Conservation (phyloP, 2,329 filamentous ascomycete species). For the Microascus cirrosus region DNA sequence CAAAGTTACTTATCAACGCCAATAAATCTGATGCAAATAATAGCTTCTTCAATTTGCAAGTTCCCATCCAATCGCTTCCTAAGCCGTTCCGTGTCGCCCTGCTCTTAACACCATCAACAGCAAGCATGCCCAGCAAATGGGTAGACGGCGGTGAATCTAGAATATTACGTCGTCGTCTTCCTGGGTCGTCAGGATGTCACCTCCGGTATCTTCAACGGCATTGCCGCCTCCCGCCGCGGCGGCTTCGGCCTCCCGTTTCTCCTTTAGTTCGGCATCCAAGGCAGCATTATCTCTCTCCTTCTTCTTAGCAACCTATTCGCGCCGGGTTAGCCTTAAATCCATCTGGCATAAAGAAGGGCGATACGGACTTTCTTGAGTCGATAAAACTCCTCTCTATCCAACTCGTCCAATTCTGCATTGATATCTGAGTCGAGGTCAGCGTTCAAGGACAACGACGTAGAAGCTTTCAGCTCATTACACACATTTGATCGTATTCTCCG, state of each 20-base stretch:
- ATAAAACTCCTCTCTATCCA: slow-evolving; percentile 97
- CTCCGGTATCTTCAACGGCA: slow-evolving; percentile 17
- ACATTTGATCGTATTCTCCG: slow-evolving; percentile 99
- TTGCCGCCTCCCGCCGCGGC: slow-evolving; percentile 11
- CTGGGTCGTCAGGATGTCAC: slow-evolving; percentile 61
- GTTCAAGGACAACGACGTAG: neutral
- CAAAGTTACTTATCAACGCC: slow-evolving; percentile 93
- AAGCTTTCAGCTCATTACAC: slow-evolving; percentile 15
- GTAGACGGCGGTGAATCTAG: slow-evolving; percentile 22
- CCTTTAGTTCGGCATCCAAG: slow-evolving; percentile 64
- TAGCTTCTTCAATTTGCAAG: neutral
- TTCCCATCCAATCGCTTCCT: neutral
- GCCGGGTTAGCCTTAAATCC: neutral
- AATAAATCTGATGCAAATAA: slow-evolving; percentile 36
- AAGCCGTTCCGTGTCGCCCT: neutral
- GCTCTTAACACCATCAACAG: neutral
- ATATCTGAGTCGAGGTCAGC: slow-evolving; percentile 51
- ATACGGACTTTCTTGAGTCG: slow-evolving; percentile 67
- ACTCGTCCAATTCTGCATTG: slow-evolving; percentile 94
- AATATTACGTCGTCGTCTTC: slow-evolving; percentile 86
- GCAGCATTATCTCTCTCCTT: slow-evolving; percentile 68
- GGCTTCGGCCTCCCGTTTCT: slow-evolving; percentile 47
- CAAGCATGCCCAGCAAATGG: neutral
- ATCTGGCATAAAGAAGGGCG: neutral
- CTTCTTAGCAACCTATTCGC: slow-evolving; percentile 56